Percentiles rank a stretch among this genome's conserved stretches.
phyloP scores from a whole-genome alignment of 2,329 filamentous ascomycete species.

The Rhynchosporium secalis region DNA sequence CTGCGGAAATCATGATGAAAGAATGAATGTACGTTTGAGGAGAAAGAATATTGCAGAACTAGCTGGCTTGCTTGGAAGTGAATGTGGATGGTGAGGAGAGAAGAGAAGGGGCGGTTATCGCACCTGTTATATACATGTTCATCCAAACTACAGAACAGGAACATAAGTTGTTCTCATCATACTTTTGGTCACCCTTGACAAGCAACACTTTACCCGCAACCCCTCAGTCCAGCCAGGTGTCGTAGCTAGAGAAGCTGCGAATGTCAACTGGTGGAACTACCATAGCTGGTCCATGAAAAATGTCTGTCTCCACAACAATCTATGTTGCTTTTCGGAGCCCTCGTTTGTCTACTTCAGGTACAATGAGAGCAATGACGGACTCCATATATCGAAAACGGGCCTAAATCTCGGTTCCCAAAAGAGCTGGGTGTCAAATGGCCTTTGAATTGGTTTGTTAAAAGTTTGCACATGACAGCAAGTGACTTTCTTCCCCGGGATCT shows the following conservation, averaged over 20 bases:
- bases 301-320: neutral
- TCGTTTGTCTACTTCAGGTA: conserved; percentile 2
- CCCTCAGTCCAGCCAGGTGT: neutral
- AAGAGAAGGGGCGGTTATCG: neutral
- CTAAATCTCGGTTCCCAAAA: neutral
- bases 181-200: conserved; percentile 2
- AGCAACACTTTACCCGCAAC: conserved; percentile 1
- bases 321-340: neutral
- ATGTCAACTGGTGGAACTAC: conserved; percentile 7
- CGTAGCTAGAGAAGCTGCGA: neutral
- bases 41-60: neutral
- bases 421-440: neutral
- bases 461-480: too few species aligned
- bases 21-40: neutral
- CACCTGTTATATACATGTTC: neutral
- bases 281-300: neutral
- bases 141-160: neutral
- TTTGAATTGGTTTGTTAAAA: neutral
- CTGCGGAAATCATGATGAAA: conserved; percentile 38
- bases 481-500: neutral
- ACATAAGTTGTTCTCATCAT: neutral
- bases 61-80: neutral
- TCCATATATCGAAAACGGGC: neutral
- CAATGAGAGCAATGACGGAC: neutral
- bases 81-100: neutral